Conservation (phyloP, 768 basidiomycete species). For the Serendipita indica region DNA sequence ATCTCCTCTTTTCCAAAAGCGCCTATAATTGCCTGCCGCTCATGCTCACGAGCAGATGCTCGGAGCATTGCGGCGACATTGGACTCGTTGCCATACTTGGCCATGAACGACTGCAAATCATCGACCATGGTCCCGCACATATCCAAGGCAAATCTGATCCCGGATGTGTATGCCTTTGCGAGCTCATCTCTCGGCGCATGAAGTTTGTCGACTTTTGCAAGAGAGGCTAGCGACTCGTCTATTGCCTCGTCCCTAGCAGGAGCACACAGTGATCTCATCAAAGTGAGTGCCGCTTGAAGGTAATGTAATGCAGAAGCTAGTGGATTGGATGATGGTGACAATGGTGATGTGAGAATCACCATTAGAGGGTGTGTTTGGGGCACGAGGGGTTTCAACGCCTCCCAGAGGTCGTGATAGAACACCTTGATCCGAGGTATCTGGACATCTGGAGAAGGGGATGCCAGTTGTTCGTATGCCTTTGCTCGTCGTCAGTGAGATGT, state of each 20-base stretch:
- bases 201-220: background rate
- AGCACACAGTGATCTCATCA: background rate
- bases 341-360: background rate
- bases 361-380: background rate
- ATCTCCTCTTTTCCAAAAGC: background rate
- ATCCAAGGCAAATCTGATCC: background rate
- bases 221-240: background rate
- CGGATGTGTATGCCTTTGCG: background rate
- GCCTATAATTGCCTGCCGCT: background rate
- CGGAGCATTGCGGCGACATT: slow-evolving; percentile 3
- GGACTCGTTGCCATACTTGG: slow-evolving; percentile 3
- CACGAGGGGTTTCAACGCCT: background rate
- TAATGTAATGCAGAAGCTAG: background rate
- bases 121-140: background rate
- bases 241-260: background rate
- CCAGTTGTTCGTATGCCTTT: background rate
- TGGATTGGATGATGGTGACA: slow-evolving; percentile 5
- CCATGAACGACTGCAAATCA: background rate
- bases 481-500: background rate
- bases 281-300: background rate
- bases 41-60: background rate
- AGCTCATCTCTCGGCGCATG: background rate
- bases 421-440: slow-evolving; percentile 5
- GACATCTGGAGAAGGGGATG: background rate
- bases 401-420: slow-evolving; percentile 5